Percentiles rank a stretch among this genome's conserved stretches.
phyloP scores from a whole-genome alignment of 176 grass and related monocot species.

The Rhynchospora pubera region DNA sequence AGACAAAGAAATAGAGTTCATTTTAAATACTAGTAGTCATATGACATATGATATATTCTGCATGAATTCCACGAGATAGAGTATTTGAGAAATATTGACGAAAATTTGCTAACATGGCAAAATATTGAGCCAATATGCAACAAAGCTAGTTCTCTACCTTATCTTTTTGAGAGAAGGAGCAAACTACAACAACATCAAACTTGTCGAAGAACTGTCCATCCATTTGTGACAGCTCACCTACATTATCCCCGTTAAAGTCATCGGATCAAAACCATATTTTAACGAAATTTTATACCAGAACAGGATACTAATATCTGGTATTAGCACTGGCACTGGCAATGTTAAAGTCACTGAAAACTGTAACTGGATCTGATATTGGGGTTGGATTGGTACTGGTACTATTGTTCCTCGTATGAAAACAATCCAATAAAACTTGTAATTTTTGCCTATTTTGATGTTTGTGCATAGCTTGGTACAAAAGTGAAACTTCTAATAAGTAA shows the following conservation, averaged over 20 bases:
- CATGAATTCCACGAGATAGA: background rate
- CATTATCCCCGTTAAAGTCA: conserved; percentile 25
- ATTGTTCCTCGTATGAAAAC: background rate
- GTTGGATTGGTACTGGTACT: background rate
- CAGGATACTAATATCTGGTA: background rate
- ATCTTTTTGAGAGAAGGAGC: conserved; percentile 48
- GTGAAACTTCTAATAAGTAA: background rate
- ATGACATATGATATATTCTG: background rate
- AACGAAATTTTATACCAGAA: background rate
- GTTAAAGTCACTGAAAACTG: background rate
- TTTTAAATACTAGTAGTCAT: background rate
- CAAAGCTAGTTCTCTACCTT: conserved; percentile 46
- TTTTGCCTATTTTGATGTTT: background rate
- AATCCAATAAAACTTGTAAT: background rate
- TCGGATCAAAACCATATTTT: background rate
- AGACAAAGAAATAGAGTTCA: background rate
- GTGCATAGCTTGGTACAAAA: background rate
- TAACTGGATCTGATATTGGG: background rate
- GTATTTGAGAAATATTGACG: background rate
- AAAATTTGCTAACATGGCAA: background rate
- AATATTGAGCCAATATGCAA: conserved; percentile 14
- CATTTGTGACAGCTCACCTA: conserved; percentile 68
- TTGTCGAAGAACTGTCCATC: conserved; percentile 73
- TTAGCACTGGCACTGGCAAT: background rate
- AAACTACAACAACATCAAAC: conserved; percentile 85